A percentile compares a stretch with the other conserved stretches of the same genome.
Conservation (phyloP, 805 yeast genomes). For the Pichia phayaonensis region DNA sequence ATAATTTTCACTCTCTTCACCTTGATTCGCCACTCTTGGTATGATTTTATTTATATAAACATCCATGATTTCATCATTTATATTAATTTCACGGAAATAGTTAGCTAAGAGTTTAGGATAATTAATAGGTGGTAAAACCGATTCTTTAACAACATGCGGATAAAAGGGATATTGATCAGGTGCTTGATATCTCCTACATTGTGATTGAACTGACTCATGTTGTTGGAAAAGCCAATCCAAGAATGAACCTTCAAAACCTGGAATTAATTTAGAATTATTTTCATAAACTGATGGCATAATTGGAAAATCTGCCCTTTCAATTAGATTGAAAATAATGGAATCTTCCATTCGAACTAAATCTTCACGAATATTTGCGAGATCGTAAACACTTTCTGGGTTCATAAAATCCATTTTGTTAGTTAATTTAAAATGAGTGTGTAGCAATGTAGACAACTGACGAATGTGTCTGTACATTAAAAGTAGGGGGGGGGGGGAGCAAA, state of each 20-base stretch:
- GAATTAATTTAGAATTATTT: conserved; percentile 37
- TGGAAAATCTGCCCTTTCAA: conserved; percentile 87
- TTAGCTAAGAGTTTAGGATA: conserved; percentile 76
- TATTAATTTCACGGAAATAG: conserved; percentile 67
- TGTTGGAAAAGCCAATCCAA: conserved; percentile 80
- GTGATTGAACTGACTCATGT: conserved; percentile 68
- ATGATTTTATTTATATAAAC: conserved; percentile 69
- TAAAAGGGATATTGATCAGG: conserved; percentile 93
- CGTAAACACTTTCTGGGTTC: conserved; percentile 73
- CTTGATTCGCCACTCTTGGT: conserved; percentile 57
- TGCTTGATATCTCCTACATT: conserved; percentile 82
- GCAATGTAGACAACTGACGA: neutral
- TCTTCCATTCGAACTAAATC: conserved; percentile 92
- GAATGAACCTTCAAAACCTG: conserved; percentile 67
- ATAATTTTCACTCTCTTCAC: conserved; percentile 76
- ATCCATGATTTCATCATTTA: conserved; percentile 59
- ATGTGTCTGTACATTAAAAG: neutral
- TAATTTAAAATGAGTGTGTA: no score
- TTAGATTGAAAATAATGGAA: conserved; percentile 84
- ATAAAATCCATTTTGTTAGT: conserved; percentile 62
- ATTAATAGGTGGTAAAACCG: conserved; percentile 70
- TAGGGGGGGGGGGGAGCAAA: no score
- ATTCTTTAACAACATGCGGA: conserved; percentile 53
- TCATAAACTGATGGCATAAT: conserved; percentile 70
- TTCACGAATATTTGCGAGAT: conserved; percentile 74